A percentile compares a stretch with the other conserved stretches of the same genome.
Conservation (phyloP, 2,329 filamentous ascomycete species). For the Arthrobotrys sphaeroides region DNA sequence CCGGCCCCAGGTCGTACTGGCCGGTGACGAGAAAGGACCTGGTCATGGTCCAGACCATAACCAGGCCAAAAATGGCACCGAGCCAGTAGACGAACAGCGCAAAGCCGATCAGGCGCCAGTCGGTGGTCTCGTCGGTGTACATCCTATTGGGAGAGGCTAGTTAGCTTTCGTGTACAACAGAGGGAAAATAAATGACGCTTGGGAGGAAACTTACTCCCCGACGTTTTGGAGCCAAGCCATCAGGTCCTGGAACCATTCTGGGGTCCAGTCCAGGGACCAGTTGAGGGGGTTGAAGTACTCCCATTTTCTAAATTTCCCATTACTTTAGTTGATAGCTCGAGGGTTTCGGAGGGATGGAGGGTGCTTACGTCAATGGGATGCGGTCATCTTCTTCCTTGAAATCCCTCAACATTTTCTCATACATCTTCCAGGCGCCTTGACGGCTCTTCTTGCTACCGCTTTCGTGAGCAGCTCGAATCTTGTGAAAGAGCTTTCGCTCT, state of each 20-base stretch:
- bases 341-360: background rate
- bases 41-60: background rate
- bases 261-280: background rate
- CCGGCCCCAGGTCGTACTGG: background rate
- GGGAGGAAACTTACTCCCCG: background rate
- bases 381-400: background rate
- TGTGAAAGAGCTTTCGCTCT: too few relatives aligned
- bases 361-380: background rate
- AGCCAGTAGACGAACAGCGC: background rate
- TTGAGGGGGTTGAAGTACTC: background rate
- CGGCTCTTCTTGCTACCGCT: too few relatives aligned
- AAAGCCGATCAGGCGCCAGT: background rate
- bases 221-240: background rate
- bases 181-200: too few relatives aligned
- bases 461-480: too few relatives aligned
- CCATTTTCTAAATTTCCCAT: background rate
- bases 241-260: background rate
- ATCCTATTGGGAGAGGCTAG: background rate
- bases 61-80: background rate
- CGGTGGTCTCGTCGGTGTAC: background rate
- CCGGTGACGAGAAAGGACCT: background rate
- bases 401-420: too few relatives aligned
- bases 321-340: background rate
- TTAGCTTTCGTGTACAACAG: background rate
- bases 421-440: too few relatives aligned